Base-by-base conservation (phyloP, 495 filamentous ascomycete species). In the Tetracladium marchalianum region DNA sequence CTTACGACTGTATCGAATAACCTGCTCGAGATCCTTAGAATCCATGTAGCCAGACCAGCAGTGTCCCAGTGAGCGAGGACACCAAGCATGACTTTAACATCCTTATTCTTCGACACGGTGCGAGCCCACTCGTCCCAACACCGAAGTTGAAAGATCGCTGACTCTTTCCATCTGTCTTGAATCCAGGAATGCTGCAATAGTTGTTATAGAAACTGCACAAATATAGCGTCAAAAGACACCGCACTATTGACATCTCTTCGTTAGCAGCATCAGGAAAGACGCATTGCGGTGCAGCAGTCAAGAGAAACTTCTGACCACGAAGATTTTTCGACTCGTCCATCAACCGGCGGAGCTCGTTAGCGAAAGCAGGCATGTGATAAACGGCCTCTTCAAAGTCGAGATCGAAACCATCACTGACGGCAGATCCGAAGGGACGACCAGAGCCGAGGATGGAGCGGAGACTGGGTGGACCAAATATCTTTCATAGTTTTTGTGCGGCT, bases 61-160 rank as follows among this genome's bases (percentile, higher is more conserved):
- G 73, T 77, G 0, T 67, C 68, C 0, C 67, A 66, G 48, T 72
- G 75, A 13, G 77, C 82, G 0, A 82, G 82, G 3, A 84, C 69
- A 32, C 84, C 84, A 1, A 89, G 45, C 13, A 83, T 56, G 27
- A 89, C 65, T 60, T 82, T 82, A 45, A 80, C 80, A 12, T 77
- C 58, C 41, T 66, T 67, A 63, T 87, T 87, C 52, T 67, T 55
- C 39, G 75, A 79, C 6, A 64, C 64, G 0, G 61, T 74, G 53
- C 77, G 72, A 6, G 84, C 81, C 80, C 83, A 89, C 51, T 67
- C 66, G 50, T 87, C 81, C 84, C 84, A 87, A 69, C 70, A 11
- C 63, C 68, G 59, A 85, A 81, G 63, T 86, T 85, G 66, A 80
- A 86, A 50, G 76, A 75, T 45, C 61, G 71, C 58, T 75, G 75